These are phyloP conservation scores for Zostera marina DNA, from an alignment of 116 monocot species.

Conservation along the genomic window DNA sequence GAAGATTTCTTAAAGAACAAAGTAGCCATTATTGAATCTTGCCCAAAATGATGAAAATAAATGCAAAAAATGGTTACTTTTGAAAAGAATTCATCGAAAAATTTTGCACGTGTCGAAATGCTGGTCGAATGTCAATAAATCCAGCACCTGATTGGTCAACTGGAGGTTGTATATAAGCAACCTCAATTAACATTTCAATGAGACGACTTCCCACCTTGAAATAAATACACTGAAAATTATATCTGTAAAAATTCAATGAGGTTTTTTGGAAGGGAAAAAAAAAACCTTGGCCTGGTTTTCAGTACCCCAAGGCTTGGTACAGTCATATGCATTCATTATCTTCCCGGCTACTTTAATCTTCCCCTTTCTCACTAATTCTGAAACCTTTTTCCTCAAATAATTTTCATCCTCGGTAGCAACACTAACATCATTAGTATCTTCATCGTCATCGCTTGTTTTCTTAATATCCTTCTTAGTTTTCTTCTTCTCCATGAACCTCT, in stretches of 20 bases:
- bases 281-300: conserved; percentile 72
- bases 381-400: conserved; percentile 72
- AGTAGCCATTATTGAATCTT: no score
- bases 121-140: conserved; percentile 83
- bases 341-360: conserved; percentile 52
- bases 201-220: conserved; percentile 88
- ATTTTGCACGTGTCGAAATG: conserved; percentile 57
- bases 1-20: no score
- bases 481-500: conserved; percentile 67
- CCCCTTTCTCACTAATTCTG: conserved; percentile 68
- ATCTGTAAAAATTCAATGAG: background rate
- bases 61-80: conserved; percentile 20
- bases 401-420: conserved; percentile 38
- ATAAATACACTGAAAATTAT: background rate
- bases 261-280: background rate
- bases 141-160: conserved; percentile 55
- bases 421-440: conserved; percentile 16
- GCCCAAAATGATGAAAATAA: no score
- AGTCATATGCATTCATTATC: conserved; percentile 69
- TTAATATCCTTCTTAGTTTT: conserved; percentile 53
- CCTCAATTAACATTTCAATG: conserved; percentile 76
- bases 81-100: conserved; percentile 25
- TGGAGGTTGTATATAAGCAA: conserved; percentile 94
- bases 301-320: conserved; percentile 63
- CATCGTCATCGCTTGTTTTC: conserved; percentile 2